Conservation (phyloP, 1,284 basidiomycete genomes). For the Cerioporus squamosus region DNA sequence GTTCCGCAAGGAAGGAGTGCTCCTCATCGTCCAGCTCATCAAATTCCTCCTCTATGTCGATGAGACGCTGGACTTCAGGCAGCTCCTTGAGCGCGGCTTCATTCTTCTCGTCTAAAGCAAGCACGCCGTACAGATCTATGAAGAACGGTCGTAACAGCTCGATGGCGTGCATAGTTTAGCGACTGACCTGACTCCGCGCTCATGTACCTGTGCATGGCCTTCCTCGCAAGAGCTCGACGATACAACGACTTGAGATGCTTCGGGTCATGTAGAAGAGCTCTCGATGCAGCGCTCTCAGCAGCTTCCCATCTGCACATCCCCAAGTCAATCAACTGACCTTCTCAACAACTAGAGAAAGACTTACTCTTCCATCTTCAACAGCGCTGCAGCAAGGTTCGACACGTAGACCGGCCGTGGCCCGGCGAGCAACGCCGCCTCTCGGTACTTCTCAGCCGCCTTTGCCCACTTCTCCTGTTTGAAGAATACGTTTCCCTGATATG, state of each 20-base stretch:
- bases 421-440: conserved; percentile 24
- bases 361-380: conserved; percentile 45
- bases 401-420: conserved; percentile 38
- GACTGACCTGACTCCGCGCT: conserved; percentile 43
- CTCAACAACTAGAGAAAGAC: conserved; percentile 11
- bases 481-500: conserved; percentile 29
- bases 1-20: conserved; percentile 34
- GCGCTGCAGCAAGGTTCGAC: conserved; percentile 45
- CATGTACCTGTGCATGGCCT: conserved; percentile 38
- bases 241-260: conserved; percentile 47
- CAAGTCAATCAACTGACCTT: background rate
- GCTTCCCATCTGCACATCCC: conserved; percentile 40
- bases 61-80: conserved; percentile 7
- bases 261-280: conserved; percentile 46
- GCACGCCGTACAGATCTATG: conserved; percentile 45
- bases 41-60: conserved; percentile 5
- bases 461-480: conserved; percentile 24
- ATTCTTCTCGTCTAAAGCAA: conserved; percentile 38
- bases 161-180: background rate
- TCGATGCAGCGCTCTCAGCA: conserved; percentile 46
- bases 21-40: background rate
- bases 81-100: conserved; percentile 36
- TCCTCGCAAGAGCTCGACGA: conserved; percentile 45
- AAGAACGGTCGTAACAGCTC: no score
- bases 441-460: conserved; percentile 30